Evolutionary conservation across 495 filamentous ascomycete genomes (phyloP), one percentile per base, ranked within the genome.

Genomic region (Xylaria telfairii): DNA sequence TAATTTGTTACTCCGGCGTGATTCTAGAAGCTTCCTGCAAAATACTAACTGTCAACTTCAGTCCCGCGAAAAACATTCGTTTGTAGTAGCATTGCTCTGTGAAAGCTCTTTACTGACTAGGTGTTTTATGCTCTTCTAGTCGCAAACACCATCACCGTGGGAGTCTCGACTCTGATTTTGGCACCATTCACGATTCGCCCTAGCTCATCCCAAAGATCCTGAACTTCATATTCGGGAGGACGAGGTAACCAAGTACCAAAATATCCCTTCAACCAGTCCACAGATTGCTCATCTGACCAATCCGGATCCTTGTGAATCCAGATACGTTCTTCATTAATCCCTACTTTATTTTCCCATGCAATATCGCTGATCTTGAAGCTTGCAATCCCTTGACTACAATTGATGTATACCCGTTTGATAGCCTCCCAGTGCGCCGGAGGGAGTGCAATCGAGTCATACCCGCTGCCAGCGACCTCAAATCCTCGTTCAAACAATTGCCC

Each of bases 151-250:
- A 51, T 47, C 28, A 65, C 62, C 37, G 51, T 9, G 1, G 62
- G 62, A 37, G 19, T 49, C 10, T 65, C 44, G 1, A 65, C 15
- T 28, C 30, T 17, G 26, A 51, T 6, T 34, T 51, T 65, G 0
- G 12, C 42, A 39, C 42, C 62, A 19, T 49, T 8, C 13, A 24
- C 0, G 10, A 37, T 28, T 4, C 19, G 4, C 19, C 21, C 62
- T 10, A 65, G 62, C 30, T 65, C 30, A 24, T 65, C 44, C 62
- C 62, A 65, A 24, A 65, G 62, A 9, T 37, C 26, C 44, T 51
- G 62, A 17, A 49, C 28, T 37, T 65, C 30, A 12, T 28, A 47
- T 21, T 65, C 62, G 37, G 44, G 28, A 49, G 37, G 12, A 6
- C 10, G 4, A 1, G 44, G 44, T 1, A 8, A 9, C 62, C 62